A percentile compares a stretch with the other conserved stretches of the same genome.
Evolutionary conservation across 1,139 yeast species (phyloP).

Genomic region (Kluyveromyces sp.): DNA sequence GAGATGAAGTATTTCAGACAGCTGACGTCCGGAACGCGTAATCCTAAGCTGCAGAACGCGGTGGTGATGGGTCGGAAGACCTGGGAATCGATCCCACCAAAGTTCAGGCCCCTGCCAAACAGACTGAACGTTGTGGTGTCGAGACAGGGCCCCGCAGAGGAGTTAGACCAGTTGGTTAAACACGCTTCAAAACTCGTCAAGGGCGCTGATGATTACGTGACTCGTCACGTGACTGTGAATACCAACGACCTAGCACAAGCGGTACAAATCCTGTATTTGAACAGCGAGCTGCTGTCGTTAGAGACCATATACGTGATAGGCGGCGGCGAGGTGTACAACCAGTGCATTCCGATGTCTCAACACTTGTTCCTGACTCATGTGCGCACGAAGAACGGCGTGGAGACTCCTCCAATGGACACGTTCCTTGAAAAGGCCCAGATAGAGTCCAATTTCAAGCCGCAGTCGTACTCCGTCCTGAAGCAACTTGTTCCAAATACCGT

Average conservation of each 20-base stretch:
- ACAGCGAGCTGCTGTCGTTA: slow-evolving; percentile 25
- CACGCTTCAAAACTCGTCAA: not conserved
- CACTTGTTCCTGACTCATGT: slow-evolving; percentile 74
- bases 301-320: slow-evolving; percentile 79
- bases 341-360: slow-evolving; percentile 44
- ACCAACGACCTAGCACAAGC: slow-evolving; percentile 8
- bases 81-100: slow-evolving; percentile 86
- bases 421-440: slow-evolving; percentile 34
- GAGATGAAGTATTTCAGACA: slow-evolving; percentile 83
- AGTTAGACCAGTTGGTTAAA: not conserved
- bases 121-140: slow-evolving; percentile 74
- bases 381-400: slow-evolving; percentile 26
- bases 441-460: slow-evolving; percentile 1
- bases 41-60: slow-evolving; percentile 46
- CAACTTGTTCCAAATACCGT: not conserved
- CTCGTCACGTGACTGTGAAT: not conserved
- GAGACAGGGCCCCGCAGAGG: slow-evolving; percentile 29
- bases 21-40: slow-evolving; percentile 47
- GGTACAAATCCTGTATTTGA: slow-evolving; percentile 15
- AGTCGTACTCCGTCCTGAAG: not conserved
- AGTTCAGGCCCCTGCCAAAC: slow-evolving; percentile 74
- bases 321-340: slow-evolving; percentile 80
- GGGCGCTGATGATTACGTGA: not conserved
- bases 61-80: slow-evolving; percentile 96
- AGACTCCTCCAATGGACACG: slow-evolving; percentile 55